These are phyloP conservation scores for Lindgomyces ingoldianus DNA, from an alignment of 495 filamentous ascomycete genomes.

Conservation along the genomic window DNA sequence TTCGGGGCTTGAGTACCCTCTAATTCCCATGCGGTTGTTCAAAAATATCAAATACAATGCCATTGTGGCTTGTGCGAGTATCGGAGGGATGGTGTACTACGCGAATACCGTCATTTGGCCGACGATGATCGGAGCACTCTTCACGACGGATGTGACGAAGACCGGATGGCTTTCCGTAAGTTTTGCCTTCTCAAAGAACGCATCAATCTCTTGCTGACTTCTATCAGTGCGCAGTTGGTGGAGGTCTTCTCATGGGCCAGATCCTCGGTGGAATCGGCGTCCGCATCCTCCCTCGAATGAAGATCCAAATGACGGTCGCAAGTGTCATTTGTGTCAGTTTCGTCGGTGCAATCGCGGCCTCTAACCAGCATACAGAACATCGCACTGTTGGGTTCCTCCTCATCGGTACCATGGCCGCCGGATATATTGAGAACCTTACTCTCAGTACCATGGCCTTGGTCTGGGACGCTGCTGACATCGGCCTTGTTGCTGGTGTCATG, in stretches of 20 bases:
- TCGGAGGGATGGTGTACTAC: slow-evolving; percentile 48
- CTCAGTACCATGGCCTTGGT: slow-evolving; percentile 28
- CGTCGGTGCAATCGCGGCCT: slow-evolving; percentile 24
- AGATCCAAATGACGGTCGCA: slow-evolving; percentile 34
- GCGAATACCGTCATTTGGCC: slow-evolving; percentile 48
- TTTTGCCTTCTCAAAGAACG: neutral
- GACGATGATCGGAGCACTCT: slow-evolving; percentile 37
- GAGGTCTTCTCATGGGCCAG: slow-evolving; percentile 33
- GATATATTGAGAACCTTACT: slow-evolving; percentile 35
- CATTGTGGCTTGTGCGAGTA: slow-evolving; percentile 45
- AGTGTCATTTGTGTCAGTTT: slow-evolving; percentile 23
- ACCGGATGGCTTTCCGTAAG: slow-evolving; percentile 44
- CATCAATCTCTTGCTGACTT: no score
- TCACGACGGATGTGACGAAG: slow-evolving; percentile 42
- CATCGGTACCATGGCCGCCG: slow-evolving; percentile 27
- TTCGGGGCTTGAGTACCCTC: slow-evolving; percentile 38
- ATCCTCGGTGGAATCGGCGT: slow-evolving; percentile 28
- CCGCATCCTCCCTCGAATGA: slow-evolving; percentile 21
- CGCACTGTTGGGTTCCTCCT: slow-evolving; percentile 28
- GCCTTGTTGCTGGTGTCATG: slow-evolving; percentile 24
- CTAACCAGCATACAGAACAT: slow-evolving; percentile 14
- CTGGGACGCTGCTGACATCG: slow-evolving; percentile 30
- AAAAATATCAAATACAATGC: slow-evolving; percentile 49
- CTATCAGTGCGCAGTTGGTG: slow-evolving; percentile 30
- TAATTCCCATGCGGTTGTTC: slow-evolving; percentile 53